A percentile compares a stretch with the other conserved stretches of the same genome.
Evolutionary conservation across 192 early-diverging fungal species (phyloP).

Genomic region (Lunasporangiospora selenospora): DNA sequence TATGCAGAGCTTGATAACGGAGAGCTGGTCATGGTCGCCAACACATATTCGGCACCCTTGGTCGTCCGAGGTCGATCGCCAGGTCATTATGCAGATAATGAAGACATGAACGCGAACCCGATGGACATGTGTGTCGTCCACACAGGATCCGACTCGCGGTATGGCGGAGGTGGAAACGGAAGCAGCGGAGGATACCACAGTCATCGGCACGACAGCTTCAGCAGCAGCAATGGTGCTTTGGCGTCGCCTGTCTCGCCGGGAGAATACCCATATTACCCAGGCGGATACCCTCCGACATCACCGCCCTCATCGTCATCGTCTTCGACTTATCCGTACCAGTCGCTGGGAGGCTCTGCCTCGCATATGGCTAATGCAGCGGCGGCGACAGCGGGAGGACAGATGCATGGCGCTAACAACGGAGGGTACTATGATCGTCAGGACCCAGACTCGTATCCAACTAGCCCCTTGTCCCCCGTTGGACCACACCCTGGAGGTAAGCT

Average conservation of each 20-base stretch:
- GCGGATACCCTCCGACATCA: conserved; percentile 26
- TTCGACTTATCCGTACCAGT: conserved; percentile 39
- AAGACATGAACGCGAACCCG: no score
- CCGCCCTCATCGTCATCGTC: no score
- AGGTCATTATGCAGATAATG: conserved; percentile 87
- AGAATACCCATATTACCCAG: conserved; percentile 33
- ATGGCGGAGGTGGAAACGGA: no score
- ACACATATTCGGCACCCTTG: conserved; percentile 76
- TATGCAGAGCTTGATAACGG: conserved; percentile 75
- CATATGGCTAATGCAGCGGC: no score
- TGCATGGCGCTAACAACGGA: no score
- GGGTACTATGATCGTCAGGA: conserved; percentile 30
- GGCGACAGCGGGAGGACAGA: conserved; percentile 4
- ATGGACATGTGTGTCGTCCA: no score
- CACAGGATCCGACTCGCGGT: no score
- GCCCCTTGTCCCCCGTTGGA: conserved; percentile 24
- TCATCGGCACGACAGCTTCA: conserved; percentile 41
- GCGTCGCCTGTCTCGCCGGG: conserved; percentile 13
- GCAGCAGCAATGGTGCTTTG: conserved; percentile 17
- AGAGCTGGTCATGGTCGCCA: conserved; percentile 65
- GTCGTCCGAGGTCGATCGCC: conserved; percentile 95
- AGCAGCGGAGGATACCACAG: no score
- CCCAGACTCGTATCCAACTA: conserved; percentile 30
- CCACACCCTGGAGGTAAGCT: conserved; percentile 20
- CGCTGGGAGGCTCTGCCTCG: conserved; percentile 35